Evolutionary conservation across 441 rosid genomes (phyloP), one percentile per base, ranked within the genome.

Genomic region (Euphorbia schlechtendalii): DNA sequence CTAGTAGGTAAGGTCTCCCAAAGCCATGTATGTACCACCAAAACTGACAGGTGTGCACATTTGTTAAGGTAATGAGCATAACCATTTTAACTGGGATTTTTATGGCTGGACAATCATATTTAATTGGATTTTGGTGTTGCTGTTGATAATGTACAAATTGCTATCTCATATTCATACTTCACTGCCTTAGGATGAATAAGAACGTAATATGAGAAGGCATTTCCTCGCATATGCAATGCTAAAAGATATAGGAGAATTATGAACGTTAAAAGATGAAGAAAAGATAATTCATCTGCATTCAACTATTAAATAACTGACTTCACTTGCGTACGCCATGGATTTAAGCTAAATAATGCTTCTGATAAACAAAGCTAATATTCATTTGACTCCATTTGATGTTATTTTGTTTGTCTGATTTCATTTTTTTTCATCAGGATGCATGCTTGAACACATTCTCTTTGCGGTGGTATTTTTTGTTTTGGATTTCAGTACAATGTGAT

Each of bases 401-500:
- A 32, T 21, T 36, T 8, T 2, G n/a, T 25, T 11, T 46, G 51
- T 46, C 51, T 46, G 51, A 46, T 46, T 66, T 56, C 46, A 22
- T 15, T 65, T 2, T 55, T 36, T 62, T 18, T 58, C 14, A 10
- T 15, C n/a, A 8, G 15, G 27, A 9, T 41, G 41, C 52, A 45
- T 6, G 20, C 55, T 3, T 22, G 12, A 12, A 32, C 18, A 56
- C 11, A 32, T 25, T 43, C 43, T 28, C 22, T 34, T 48, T 20
- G 2, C 21, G 22, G 15, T 22, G 12, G n/a, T n/a, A 22, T 27
- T 38, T 56, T 32, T 22, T 63, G 18, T 18, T 54, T 46, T 14
- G 1, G 54, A 18, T 53, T 63, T 74, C 59, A 10, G 52, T 66
- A 12, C 9, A 34, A 40, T 69, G 58, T 62, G 56, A 27, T 59